phyloP scores from a whole-genome alignment of 805 yeast genomes.

The Debaryomyces hansenii region DNA sequence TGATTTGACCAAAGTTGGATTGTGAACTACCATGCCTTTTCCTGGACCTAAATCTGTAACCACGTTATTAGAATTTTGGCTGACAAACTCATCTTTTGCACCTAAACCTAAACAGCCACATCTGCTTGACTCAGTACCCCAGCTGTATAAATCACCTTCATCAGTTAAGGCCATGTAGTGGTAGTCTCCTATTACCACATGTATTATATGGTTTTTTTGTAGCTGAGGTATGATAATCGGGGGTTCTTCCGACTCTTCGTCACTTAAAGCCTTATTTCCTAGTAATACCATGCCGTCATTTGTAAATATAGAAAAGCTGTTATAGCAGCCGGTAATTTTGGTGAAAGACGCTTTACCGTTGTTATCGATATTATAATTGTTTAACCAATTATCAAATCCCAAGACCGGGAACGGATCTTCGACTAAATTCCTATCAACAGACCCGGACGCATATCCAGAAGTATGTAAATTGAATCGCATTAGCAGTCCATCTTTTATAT shows the following conservation, averaged over 20 bases:
- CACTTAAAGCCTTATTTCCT: slow-evolving; percentile 26
- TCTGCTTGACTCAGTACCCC: slow-evolving; percentile 64
- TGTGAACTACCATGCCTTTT: slow-evolving; percentile 22
- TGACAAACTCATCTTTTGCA: slow-evolving; percentile 9
- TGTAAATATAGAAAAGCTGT: slow-evolving; percentile 55
- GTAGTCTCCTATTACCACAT: slow-evolving; percentile 70
- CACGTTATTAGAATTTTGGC: slow-evolving; percentile 1
- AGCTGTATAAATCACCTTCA: slow-evolving; percentile 56
- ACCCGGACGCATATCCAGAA: slow-evolving; percentile 11
- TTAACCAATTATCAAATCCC: slow-evolving; percentile 32
- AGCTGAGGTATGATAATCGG: slow-evolving; percentile 41
- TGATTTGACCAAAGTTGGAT: slow-evolving; percentile 20
- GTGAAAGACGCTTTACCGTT: slow-evolving; percentile 34
- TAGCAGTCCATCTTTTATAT: slow-evolving; percentile 47
- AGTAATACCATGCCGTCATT: slow-evolving; percentile 47
- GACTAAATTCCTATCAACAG: slow-evolving; percentile 3
- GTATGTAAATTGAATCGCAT: slow-evolving; percentile 33
- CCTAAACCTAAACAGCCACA: slow-evolving; percentile 78
- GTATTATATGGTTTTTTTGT: slow-evolving; percentile 49
- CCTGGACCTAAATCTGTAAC: slow-evolving; percentile 29
- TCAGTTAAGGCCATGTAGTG: slow-evolving; percentile 64
- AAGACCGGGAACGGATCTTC: slow-evolving; percentile 10
- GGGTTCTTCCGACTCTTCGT: slow-evolving; percentile 12
- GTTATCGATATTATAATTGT: slow-evolving; percentile 14
- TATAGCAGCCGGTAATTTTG: slow-evolving; percentile 56